phyloP scores from a whole-genome alignment of 1,284 basidiomycete species.

The Moniliella sp. region DNA sequence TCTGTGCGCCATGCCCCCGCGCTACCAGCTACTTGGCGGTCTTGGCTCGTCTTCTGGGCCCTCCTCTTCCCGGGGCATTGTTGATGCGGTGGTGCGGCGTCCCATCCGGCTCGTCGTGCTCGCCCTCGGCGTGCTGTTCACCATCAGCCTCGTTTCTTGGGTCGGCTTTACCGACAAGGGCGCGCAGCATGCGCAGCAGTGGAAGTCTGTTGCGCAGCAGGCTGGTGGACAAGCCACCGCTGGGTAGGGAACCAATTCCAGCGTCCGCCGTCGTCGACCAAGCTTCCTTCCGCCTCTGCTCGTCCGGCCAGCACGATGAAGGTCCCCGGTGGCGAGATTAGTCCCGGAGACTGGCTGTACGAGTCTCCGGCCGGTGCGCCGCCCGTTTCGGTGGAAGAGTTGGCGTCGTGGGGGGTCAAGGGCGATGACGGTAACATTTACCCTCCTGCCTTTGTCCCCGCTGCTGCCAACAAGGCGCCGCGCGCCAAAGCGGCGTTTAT shows the following conservation, averaged over 20 bases:
- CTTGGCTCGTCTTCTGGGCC: no score
- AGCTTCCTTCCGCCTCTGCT: no score
- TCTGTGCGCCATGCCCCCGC: no score
- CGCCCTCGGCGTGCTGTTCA: slow-evolving; percentile 11
- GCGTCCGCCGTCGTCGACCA: no score
- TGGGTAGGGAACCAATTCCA: no score
- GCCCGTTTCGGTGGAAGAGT: not conserved
- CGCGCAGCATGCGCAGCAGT: slow-evolving; percentile 3
- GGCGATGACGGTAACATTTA: slow-evolving; percentile 3
- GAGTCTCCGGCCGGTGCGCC: not conserved
- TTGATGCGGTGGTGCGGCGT: slow-evolving; percentile 14
- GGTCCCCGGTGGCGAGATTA: not conserved
- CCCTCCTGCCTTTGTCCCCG: slow-evolving; percentile 2
- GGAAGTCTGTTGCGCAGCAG: no score
- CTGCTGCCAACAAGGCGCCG: slow-evolving; percentile 6
- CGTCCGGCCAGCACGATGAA: no score
- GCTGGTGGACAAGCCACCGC: no score
- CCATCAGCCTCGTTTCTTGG: slow-evolving; percentile 15
- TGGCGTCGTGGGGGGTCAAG: not conserved
- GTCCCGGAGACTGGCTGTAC: not conserved
- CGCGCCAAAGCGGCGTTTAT: slow-evolving; percentile 33
- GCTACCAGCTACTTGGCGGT: no score
- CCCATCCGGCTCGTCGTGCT: slow-evolving; percentile 18
- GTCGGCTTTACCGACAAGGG: slow-evolving; percentile 12
- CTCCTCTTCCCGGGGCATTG: no score